Evolutionary conservation across 306 rosid genomes (phyloP).

Genomic region (Quercus variabilis): DNA sequence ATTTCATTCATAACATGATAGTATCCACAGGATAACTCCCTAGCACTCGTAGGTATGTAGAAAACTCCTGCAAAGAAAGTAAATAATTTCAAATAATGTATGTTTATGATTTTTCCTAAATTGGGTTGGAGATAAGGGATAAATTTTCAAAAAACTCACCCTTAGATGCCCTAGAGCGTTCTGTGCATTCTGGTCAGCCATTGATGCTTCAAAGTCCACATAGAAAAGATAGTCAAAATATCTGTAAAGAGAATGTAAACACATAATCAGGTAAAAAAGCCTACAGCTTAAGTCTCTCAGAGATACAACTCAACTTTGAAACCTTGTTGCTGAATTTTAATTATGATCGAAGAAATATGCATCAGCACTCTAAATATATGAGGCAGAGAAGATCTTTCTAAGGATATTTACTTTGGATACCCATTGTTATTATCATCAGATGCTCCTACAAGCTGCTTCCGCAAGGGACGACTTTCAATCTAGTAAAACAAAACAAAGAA

Average conservation of each 20-base stretch:
- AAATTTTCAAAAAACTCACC: slow-evolving; percentile 23
- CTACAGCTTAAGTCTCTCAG: background rate
- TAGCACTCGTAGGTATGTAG: slow-evolving; percentile 91
- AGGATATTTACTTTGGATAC: slow-evolving; percentile 48
- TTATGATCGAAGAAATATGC: slow-evolving; percentile 3
- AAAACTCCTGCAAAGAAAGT: slow-evolving; percentile 65
- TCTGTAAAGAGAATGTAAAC: slow-evolving; percentile 38
- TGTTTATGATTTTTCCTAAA: slow-evolving; percentile 15
- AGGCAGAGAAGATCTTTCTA: slow-evolving; percentile 14
- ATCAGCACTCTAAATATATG: slow-evolving; percentile 5
- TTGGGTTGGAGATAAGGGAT: background rate
- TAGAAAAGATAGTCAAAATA: slow-evolving; percentile 90
- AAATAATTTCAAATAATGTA: slow-evolving; percentile 12
- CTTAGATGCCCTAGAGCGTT: slow-evolving; percentile 80
- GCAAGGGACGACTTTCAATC: slow-evolving; percentile 98
- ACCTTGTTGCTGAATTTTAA: background rate
- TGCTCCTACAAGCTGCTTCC: slow-evolving; percentile 63
- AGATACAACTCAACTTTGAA: slow-evolving; percentile 2
- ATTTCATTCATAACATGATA: slow-evolving; percentile 40
- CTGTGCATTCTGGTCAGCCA: slow-evolving; percentile 92
- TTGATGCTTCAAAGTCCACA: slow-evolving; percentile 94
- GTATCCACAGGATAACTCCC: slow-evolving; percentile 96
- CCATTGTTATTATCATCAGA: slow-evolving; percentile 62
- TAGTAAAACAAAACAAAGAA: slow-evolving; percentile 34
- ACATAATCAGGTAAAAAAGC: slow-evolving; percentile 23